Evolutionary conservation across 2,329 filamentous ascomycete genomes (phyloP), one percentile per base, ranked within the genome.

Genomic region (Hypoxylon sp.): DNA sequence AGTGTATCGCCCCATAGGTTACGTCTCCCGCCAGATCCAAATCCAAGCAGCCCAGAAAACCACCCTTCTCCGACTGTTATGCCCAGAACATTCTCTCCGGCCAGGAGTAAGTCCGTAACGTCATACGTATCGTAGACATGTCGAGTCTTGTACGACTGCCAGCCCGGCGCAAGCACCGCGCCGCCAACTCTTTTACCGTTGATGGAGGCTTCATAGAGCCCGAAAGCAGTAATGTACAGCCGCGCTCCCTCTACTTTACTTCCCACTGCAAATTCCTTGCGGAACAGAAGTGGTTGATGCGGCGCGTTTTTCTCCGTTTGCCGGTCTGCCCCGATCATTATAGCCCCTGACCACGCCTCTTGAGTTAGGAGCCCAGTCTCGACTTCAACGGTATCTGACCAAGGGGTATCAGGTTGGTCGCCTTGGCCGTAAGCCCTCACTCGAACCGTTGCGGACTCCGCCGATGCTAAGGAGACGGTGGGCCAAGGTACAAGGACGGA

Each of bases 111-210:
- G 0, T 77, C 65, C 0, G 81, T 82, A 1, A 88, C 82, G 65
- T 89, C 85, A 60, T 84, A 86, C 0, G 82, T 84, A 61, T 88
- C 82, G 65, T 88, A 89, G 0, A 81, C 77, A n/a, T 84, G 80
- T 0, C 86, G 80, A 51, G 83, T 75, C 0, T 81, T 76, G 67
- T 88, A 89, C 2, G 81, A 81, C 47, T 83, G 82, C 83, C 85
- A 88, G 0, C 86, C 86, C 0, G 86, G 86, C 19, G 85, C 82
- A 37, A 87, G 75, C 3, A 81, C 78, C 3, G 76, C 61, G 35
- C 82, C 79, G 0, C 81, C 81, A 2, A 86, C 79, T 4, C 74
- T 73, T 0, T 75, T 64, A 0, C 83, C 84, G 54, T 88, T 87
- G 65, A 87, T 82, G 32, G 80, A 79, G 0, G 81, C 82, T 44